A percentile compares a stretch with the other conserved stretches of the same genome.
These are phyloP conservation scores for Penicillium waksmanii DNA, from an alignment of 495 filamentous ascomycete genomes.

Conservation along the genomic window DNA sequence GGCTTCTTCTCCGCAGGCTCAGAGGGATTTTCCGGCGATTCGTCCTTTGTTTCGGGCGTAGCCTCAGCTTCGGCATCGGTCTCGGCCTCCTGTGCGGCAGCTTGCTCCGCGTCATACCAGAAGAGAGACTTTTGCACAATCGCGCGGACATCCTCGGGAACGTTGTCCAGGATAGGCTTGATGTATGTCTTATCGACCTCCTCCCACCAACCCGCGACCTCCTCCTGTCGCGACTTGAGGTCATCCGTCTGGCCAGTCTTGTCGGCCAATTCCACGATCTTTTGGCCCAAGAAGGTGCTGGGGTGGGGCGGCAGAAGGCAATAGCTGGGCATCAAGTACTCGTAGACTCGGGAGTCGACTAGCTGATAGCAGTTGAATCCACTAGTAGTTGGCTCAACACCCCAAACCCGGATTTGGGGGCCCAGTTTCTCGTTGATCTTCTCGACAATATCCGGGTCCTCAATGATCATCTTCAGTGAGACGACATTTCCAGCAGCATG, in stretches of 20 bases:
- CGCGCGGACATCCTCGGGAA: slow-evolving; percentile 51
- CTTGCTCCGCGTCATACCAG: slow-evolving; percentile 28
- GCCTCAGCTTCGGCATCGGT: neutral
- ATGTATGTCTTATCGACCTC: slow-evolving; percentile 75
- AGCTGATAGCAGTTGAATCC: slow-evolving; percentile 89
- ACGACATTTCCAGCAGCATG: slow-evolving; percentile 97
- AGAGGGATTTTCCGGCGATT: slow-evolving; percentile 7
- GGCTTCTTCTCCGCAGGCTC: slow-evolving; percentile 21
- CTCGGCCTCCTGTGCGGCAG: slow-evolving; percentile 17
- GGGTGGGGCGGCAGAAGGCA: slow-evolving; percentile 91
- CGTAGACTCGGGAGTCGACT: slow-evolving; percentile 93
- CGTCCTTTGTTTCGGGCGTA: slow-evolving; percentile 5
- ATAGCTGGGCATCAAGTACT: slow-evolving; percentile 92
- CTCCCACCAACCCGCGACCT: slow-evolving; percentile 80
- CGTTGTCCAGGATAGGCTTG: slow-evolving; percentile 66
- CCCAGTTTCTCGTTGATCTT: slow-evolving; percentile 88
- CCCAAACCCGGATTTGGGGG: slow-evolving; percentile 92
- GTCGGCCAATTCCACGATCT: slow-evolving; percentile 71
- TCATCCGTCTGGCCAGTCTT: slow-evolving; percentile 69
- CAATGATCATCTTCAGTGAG: slow-evolving; percentile 92
- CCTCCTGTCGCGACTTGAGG: slow-evolving; percentile 69
- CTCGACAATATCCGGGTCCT: slow-evolving; percentile 81
- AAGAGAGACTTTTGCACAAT: slow-evolving; percentile 47
- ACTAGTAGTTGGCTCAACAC: slow-evolving; percentile 78
- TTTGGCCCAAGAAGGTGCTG: slow-evolving; percentile 77